Conservation (phyloP, 805 yeast genomes). For the Candida stauntonica region DNA sequence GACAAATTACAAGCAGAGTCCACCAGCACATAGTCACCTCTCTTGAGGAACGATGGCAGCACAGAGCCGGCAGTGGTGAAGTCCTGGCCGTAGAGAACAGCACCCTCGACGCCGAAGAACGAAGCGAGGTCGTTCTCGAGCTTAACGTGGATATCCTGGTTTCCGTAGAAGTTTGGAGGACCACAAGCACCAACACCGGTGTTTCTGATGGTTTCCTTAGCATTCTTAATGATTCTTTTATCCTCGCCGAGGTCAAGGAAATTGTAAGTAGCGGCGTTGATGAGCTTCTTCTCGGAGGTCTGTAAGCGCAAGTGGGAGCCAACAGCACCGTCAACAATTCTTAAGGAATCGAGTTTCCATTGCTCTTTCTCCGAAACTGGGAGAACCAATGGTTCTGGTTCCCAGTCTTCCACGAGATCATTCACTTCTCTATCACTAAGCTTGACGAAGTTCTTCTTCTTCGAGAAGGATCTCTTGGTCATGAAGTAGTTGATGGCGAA, state of each 20-base stretch:
- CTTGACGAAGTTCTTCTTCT: conserved; percentile 65
- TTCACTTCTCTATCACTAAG: conserved; percentile 64
- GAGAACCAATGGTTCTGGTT: conserved; percentile 76
- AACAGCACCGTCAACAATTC: conserved; percentile 56
- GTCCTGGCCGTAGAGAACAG: conserved; percentile 91
- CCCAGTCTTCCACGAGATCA: conserved; percentile 86
- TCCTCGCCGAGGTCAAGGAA: conserved; percentile 58
- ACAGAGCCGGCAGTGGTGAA: conserved; percentile 83
- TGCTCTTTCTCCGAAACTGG: conserved; percentile 44
- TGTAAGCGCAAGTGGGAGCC: conserved; percentile 23
- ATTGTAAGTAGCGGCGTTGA: conserved; percentile 71
- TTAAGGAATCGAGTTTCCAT: conserved; percentile 63
- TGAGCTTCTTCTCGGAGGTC: conserved; percentile 34
- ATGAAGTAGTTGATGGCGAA: conserved; percentile 81
- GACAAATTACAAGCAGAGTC: conserved; percentile 75
- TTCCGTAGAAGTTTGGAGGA: conserved; percentile 96
- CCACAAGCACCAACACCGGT: conserved; percentile 98
- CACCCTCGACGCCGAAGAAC: conserved; percentile 71
- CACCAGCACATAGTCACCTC: conserved; percentile 90
- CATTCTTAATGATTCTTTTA: conserved; percentile 44
- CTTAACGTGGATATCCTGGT: conserved; percentile 84
- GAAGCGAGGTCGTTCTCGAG: conserved; percentile 71
- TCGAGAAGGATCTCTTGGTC: conserved; percentile 71
- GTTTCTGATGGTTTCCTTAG: conserved; percentile 52
- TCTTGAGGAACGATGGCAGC: conserved; percentile 86